These are phyloP conservation scores for Microglena sp. DNA, from an alignment of 139 green algal genomes.

Conservation along the genomic window DNA sequence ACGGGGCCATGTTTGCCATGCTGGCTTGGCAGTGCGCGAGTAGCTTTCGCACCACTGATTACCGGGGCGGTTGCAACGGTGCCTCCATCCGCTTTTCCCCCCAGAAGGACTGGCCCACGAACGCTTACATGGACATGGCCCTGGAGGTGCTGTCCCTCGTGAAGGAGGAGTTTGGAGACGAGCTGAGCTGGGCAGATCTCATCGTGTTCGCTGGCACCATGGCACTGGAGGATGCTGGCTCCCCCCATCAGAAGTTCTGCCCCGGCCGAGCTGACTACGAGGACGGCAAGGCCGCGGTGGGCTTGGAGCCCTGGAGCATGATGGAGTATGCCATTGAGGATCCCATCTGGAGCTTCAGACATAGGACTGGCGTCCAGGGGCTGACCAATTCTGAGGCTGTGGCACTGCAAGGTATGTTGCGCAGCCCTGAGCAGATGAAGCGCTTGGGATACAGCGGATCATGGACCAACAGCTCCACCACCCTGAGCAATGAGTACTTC, in stretches of 20 bases:
- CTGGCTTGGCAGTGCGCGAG: slow-evolving; percentile 32
- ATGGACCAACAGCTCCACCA: background rate
- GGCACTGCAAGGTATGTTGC: slow-evolving; percentile 16
- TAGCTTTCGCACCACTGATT: slow-evolving; percentile 22
- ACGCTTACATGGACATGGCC: slow-evolving; percentile 16
- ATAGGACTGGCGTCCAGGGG: slow-evolving; percentile 17
- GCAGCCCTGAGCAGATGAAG: slow-evolving; percentile 6
- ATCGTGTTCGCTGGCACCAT: slow-evolving; percentile 33
- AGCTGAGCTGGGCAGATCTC: slow-evolving; percentile 25
- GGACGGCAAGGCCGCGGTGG: background rate
- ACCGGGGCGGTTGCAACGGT: slow-evolving; percentile 37
- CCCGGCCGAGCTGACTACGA: slow-evolving; percentile 19
- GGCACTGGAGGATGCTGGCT: slow-evolving; percentile 9
- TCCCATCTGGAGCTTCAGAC: background rate
- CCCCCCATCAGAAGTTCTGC: slow-evolving; percentile 18
- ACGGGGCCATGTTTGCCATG: slow-evolving; percentile 17
- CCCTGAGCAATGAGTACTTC: slow-evolving; percentile 27
- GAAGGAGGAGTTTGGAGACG: slow-evolving; percentile 12
- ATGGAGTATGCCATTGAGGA: background rate
- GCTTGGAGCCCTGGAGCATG: background rate
- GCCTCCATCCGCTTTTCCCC: slow-evolving; percentile 28
- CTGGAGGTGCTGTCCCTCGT: slow-evolving; percentile 12
- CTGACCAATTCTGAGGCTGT: slow-evolving; percentile 12
- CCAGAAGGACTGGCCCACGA: slow-evolving; percentile 29
- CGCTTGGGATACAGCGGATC: slow-evolving; percentile 21